phyloP scores from a whole-genome alignment of 345 rosid genomes.

The Gossypium turneri region DNA sequence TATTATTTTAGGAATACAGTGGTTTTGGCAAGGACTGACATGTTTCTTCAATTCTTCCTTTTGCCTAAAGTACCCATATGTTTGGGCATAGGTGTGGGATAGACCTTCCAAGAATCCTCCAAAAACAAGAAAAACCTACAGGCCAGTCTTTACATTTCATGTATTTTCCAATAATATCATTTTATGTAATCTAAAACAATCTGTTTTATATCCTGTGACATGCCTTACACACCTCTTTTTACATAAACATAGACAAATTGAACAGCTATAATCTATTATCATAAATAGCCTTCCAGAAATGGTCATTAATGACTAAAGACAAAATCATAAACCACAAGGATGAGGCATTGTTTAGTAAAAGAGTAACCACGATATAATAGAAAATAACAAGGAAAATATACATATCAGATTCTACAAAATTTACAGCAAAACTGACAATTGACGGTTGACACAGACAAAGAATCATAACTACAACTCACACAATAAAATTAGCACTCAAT shows the following conservation, averaged over 20 bases:
- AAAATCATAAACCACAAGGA: not conserved
- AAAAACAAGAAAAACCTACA: not conserved
- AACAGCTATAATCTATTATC: not conserved
- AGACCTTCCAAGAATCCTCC: too few relatives aligned
- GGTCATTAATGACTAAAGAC: not conserved
- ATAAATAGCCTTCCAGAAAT: not conserved
- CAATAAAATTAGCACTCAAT: not conserved
- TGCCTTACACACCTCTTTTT: not conserved
- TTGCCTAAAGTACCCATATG: too few relatives aligned
- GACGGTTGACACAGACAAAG: not conserved
- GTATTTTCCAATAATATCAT: not conserved
- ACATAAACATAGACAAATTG: not conserved
- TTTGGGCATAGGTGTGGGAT: too few relatives aligned
- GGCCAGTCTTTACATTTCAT: not conserved
- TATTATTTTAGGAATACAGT: too few relatives aligned
- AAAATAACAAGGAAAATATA: not conserved
- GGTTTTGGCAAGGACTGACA: not conserved
- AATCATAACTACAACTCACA: not conserved
- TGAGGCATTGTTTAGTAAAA: not conserved
- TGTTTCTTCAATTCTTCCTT: too few relatives aligned
- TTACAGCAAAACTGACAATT: not conserved
- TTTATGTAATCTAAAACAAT: not conserved
- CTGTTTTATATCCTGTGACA: not conserved
- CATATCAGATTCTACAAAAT: not conserved
- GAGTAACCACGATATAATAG: not conserved